phyloP scores from a whole-genome alignment of 169 alveolate species.

The Plasmodium coatneyi region DNA sequence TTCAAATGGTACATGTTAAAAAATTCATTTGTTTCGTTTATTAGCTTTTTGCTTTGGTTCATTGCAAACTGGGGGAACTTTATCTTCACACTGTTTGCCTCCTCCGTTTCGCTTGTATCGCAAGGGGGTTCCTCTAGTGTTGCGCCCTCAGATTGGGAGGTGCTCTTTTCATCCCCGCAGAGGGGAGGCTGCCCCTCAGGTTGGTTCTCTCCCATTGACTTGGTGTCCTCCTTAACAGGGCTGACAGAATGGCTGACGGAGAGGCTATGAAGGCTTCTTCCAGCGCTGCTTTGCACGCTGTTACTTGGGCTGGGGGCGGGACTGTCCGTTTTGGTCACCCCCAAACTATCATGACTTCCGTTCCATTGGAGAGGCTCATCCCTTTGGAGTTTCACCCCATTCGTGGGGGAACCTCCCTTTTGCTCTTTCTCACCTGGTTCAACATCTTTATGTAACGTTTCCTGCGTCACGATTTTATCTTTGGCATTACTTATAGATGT shows the following conservation, averaged over 20 bases:
- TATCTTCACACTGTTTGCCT: background rate
- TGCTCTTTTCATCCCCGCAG: background rate
- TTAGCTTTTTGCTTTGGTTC: conserved; percentile 54
- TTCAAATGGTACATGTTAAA: conserved; percentile 49
- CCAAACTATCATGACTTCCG: background rate
- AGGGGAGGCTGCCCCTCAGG: background rate
- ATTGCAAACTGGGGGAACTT: conserved; percentile 72
- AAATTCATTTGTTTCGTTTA: conserved; percentile 64
- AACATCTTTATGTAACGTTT: background rate
- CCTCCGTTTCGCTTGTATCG: background rate
- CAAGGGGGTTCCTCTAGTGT: background rate
- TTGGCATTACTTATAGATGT: background rate
- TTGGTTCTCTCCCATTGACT: background rate
- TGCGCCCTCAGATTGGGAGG: background rate
- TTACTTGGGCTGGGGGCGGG: background rate
- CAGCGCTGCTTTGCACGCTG: background rate
- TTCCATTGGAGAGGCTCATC: background rate
- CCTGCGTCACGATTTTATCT: background rate
- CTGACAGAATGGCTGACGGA: background rate
- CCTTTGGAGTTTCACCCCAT: background rate
- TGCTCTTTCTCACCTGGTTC: background rate
- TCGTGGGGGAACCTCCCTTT: background rate
- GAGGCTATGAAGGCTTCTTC: background rate
- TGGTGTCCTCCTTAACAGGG: background rate
- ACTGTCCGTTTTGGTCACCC: background rate